Percentiles rank a stretch among this genome's conserved stretches.
Conservation (phyloP, 139 green algal genomes). For the Yamagishiella unicocca region DNA sequence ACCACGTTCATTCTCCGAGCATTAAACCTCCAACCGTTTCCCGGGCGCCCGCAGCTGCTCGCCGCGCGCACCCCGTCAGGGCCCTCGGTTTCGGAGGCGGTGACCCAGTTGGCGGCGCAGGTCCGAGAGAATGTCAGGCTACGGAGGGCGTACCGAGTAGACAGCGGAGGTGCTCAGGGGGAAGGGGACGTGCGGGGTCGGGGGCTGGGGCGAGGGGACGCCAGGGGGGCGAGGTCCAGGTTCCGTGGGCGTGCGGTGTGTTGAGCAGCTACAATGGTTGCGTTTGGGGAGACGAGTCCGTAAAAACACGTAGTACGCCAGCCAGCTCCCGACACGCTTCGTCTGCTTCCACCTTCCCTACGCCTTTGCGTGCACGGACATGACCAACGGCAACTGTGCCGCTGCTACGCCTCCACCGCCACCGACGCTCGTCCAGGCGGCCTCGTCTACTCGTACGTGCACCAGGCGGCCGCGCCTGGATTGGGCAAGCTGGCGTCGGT, state of each 20-base stretch:
- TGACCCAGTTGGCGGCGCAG: conserved; percentile 70
- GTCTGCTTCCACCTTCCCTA: too few species aligned
- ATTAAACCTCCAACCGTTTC: neutral
- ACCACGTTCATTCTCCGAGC: too few species aligned
- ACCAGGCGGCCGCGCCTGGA: conserved; percentile 61
- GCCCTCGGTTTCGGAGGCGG: conserved; percentile 66
- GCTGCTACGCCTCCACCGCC: too few species aligned
- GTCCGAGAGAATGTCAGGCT: conserved; percentile 90
- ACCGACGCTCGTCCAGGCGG: too few species aligned
- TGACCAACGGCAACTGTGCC: too few species aligned
- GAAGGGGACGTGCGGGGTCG: neutral
- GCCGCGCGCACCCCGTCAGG: neutral
- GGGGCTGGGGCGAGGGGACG: neutral
- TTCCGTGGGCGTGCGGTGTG: too few species aligned
- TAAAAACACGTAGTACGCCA: too few species aligned
- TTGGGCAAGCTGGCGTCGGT: conserved; percentile 71
- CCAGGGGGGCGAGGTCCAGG: too few species aligned
- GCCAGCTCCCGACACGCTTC: too few species aligned
- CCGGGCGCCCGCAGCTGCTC: conserved; percentile 30
- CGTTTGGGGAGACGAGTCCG: too few species aligned
- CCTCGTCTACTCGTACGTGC: conserved; percentile 78
- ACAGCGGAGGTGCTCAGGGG: neutral
- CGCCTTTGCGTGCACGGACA: too few species aligned
- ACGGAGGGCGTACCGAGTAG: conserved; percentile 67
- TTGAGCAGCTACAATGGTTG: too few species aligned